Evolutionary conservation across 2,329 filamentous ascomycete genomes (phyloP).

Genomic region (Lecanoromycetidae sp.): DNA sequence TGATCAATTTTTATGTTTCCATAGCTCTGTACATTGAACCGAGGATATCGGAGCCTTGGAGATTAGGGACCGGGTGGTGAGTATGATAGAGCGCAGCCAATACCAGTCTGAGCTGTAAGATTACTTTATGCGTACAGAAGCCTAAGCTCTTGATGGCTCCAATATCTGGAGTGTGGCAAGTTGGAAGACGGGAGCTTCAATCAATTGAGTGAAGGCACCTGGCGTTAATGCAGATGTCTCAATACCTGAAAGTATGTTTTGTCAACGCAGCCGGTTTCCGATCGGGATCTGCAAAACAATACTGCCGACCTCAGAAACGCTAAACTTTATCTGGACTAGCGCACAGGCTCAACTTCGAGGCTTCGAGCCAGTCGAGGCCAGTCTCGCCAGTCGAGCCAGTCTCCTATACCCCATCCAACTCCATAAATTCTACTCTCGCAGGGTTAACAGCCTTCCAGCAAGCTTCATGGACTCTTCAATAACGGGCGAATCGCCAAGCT

Average conservation of each 20-base stretch:
- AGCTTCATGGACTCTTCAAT: too few species aligned
- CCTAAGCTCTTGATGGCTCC: too few species aligned
- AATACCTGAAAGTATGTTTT: not conserved
- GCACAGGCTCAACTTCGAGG: too few species aligned
- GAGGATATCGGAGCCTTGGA: not conserved
- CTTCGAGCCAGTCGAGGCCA: too few species aligned
- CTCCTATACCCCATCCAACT: too few species aligned
- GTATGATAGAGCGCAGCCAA: not conserved
- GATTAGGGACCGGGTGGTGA: constrained; percentile 5
- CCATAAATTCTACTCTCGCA: too few species aligned
- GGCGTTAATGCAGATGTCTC: not conserved
- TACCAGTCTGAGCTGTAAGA: not conserved
- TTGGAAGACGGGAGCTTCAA: not conserved
- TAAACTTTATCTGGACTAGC: too few species aligned
- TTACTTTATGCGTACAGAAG: not conserved
- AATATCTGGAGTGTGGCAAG: too few species aligned
- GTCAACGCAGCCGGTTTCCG: not conserved
- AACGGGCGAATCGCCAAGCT: too few species aligned
- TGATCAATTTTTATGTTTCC: not conserved
- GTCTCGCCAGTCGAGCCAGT: too few species aligned
- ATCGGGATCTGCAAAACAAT: constrained; percentile 7
- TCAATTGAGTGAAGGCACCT: not conserved
- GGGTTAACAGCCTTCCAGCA: too few species aligned
- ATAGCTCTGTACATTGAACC: not conserved
- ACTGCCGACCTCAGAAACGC: too few species aligned